Conservation (phyloP, 139 green algal genomes). For the Coelastrella sp. region DNA sequence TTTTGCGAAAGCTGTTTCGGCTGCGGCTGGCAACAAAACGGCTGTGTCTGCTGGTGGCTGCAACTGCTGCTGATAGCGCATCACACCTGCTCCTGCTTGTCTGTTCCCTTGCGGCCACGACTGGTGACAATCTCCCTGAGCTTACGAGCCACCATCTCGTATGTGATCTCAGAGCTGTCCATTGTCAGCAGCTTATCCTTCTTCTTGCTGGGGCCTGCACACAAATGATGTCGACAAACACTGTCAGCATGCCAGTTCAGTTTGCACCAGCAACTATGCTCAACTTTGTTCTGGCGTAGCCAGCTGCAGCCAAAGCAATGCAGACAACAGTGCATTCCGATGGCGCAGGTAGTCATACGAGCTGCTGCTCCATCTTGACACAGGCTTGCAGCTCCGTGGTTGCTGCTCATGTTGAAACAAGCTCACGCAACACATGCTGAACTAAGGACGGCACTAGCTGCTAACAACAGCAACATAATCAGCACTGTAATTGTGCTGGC, state of each 20-base stretch:
- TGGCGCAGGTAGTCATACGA: too few relatives aligned
- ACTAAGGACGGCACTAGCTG: too few relatives aligned
- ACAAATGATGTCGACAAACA: background rate
- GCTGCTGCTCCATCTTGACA: too few relatives aligned
- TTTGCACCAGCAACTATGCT: background rate
- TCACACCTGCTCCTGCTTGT: conserved; percentile 84
- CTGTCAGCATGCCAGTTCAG: background rate
- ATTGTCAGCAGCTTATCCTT: conserved; percentile 93
- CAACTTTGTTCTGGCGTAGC: too few relatives aligned
- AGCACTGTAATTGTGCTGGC: background rate
- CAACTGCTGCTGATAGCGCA: background rate
- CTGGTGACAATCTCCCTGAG: conserved; percentile 89
- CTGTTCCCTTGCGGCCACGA: conserved; percentile 89
- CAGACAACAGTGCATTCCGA: too few relatives aligned
- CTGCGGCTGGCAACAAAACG: too few relatives aligned
- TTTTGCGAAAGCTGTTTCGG: too few relatives aligned
- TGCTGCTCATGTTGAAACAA: too few relatives aligned
- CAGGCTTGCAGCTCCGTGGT: too few relatives aligned
- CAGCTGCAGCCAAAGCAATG: too few relatives aligned
- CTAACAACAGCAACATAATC: background rate
- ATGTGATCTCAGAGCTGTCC: conserved; percentile 94
- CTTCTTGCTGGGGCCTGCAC: conserved; percentile 67
- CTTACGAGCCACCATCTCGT: conserved; percentile 96
- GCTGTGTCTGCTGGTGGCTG: too few relatives aligned
- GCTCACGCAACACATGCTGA: too few relatives aligned